Percentiles rank a stretch among this genome's conserved stretches.
These are phyloP conservation scores for Wickerhamomyces tratensis DNA, from an alignment of 805 yeast genomes.

Conservation along the genomic window DNA sequence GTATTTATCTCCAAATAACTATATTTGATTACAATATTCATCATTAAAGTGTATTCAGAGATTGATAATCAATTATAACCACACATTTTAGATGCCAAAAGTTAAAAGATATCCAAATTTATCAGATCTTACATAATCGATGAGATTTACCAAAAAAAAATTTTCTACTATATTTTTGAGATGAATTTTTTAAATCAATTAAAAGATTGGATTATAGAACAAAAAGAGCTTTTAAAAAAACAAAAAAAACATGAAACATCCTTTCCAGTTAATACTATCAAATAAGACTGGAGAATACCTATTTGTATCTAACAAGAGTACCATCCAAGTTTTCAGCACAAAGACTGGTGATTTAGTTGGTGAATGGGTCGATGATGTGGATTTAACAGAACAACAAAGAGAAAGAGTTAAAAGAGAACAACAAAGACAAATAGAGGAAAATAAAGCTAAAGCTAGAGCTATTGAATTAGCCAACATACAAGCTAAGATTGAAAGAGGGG, in stretches of 20 bases:
- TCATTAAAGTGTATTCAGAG: no score
- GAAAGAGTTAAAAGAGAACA: slow-evolving; percentile 36
- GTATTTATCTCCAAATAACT: no score
- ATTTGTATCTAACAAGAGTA: slow-evolving; percentile 49
- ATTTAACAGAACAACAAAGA: slow-evolving; percentile 33
- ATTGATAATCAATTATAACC: no score
- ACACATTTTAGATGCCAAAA: no score
- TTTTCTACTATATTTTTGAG: not conserved
- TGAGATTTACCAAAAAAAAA: no score
- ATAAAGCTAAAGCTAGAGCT: slow-evolving; percentile 3
- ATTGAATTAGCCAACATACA: slow-evolving; percentile 8
- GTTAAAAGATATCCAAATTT: no score
- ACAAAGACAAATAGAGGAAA: slow-evolving; percentile 18
- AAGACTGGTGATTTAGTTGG: slow-evolving; percentile 35
- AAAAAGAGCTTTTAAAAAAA: no score
- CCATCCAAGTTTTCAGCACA: slow-evolving; percentile 41
- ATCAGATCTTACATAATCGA: no score
- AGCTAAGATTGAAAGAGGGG: slow-evolving; percentile 21
- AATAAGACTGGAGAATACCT: slow-evolving; percentile 35
- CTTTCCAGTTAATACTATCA: slow-evolving; percentile 50
- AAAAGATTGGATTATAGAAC: no score
- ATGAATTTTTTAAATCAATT: no score
- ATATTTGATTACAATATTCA: no score
- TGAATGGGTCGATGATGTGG: slow-evolving; percentile 53
- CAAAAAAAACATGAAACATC: slow-evolving; percentile 45